Evolutionary conservation across 495 filamentous ascomycete species (phyloP).

Genomic region (Hypoxylon lenormandii): DNA sequence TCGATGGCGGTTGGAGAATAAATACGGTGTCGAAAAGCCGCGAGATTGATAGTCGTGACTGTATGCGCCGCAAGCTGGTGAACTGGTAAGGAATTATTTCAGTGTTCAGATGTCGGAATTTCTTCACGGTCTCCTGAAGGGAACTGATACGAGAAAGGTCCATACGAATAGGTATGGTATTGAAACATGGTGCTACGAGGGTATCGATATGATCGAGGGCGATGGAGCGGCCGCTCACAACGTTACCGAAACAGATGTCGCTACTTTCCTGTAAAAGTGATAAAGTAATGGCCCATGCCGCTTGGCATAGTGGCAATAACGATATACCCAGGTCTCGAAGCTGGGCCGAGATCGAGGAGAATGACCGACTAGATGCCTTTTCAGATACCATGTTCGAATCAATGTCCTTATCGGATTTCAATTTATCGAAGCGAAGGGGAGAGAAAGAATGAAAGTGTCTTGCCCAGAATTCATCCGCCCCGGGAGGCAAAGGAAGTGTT

Average conservation of each 20-base stretch:
- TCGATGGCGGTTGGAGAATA: slow-evolving; percentile 71
- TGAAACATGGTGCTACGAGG: slow-evolving; percentile 87
- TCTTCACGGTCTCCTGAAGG: slow-evolving; percentile 66
- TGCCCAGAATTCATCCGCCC: slow-evolving; percentile 72
- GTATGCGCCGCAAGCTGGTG: slow-evolving; percentile 73
- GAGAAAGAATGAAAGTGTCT: slow-evolving; percentile 62
- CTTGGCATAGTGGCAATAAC: slow-evolving; percentile 72
- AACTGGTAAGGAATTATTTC: slow-evolving; percentile 73
- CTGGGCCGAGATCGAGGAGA: slow-evolving; percentile 60
- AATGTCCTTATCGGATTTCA: slow-evolving; percentile 1
- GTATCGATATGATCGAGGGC: slow-evolving; percentile 72
- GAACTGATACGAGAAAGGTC: slow-evolving; percentile 56
- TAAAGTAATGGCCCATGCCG: slow-evolving; percentile 74
- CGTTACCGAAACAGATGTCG: slow-evolving; percentile 86
- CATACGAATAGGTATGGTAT: slow-evolving; percentile 82
- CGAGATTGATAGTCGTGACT: slow-evolving; percentile 56
- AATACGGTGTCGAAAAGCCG: slow-evolving; percentile 81
- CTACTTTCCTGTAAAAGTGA: slow-evolving; percentile 60
- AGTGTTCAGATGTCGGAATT: slow-evolving; percentile 68
- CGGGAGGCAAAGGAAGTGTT: slow-evolving; percentile 41
- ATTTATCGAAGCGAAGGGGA: slow-evolving; percentile 57
- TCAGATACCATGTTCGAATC: slow-evolving; percentile 10
- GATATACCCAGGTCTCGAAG: slow-evolving; percentile 68
- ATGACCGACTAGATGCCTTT: slow-evolving; percentile 36
- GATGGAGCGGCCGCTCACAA: slow-evolving; percentile 77